Evolutionary conservation across 495 filamentous ascomycete species (phyloP).

Genomic region (Penicillium paradoxum): DNA sequence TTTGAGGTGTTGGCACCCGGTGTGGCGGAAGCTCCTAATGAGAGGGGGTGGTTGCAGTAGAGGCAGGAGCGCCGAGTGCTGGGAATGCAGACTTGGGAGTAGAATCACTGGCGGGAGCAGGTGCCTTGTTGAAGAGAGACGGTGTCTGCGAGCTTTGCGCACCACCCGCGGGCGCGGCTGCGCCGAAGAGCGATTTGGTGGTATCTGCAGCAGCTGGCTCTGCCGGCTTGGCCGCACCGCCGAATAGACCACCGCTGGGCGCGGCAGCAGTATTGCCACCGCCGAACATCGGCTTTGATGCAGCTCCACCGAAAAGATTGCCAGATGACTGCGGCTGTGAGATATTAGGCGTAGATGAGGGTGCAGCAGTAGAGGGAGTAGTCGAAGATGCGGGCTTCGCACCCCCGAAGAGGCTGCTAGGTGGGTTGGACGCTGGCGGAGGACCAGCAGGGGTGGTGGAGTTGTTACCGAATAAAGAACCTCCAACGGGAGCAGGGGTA

Average conservation of each 20-base stretch:
- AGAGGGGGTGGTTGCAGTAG: constrained; percentile 21
- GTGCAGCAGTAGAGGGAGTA: constrained; percentile 19
- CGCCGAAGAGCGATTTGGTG: constrained; percentile 31
- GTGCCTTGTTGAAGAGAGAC: constrained; percentile 37
- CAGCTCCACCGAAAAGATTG: constrained; percentile 31
- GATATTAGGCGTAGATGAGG: constrained; percentile 27
- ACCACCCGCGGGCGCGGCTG: constrained; percentile 14
- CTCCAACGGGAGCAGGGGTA: constrained; percentile 37
- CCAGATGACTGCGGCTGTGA: constrained; percentile 28
- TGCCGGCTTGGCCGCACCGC: constrained; percentile 36
- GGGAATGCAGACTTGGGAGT: constrained; percentile 31
- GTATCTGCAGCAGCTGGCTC: constrained; percentile 32
- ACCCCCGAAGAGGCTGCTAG: constrained; percentile 28
- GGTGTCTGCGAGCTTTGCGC: constrained; percentile 15
- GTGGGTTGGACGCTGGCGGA: constrained; percentile 45
- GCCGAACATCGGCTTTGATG: constrained; percentile 31
- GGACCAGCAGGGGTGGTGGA: constrained; percentile 64
- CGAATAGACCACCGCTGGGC: constrained; percentile 36
- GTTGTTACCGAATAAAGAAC: constrained; percentile 40
- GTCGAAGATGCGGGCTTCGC: constrained; percentile 21
- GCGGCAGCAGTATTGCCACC: constrained; percentile 21
- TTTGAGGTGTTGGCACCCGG: constrained; percentile 38
- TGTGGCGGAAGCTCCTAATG: constrained; percentile 28
- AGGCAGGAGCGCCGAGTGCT: constrained; percentile 21
- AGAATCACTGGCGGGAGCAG: constrained; percentile 24